Base-by-base conservation (phyloP, 257 asterid species). In the Thymus mandschuricus region DNA sequence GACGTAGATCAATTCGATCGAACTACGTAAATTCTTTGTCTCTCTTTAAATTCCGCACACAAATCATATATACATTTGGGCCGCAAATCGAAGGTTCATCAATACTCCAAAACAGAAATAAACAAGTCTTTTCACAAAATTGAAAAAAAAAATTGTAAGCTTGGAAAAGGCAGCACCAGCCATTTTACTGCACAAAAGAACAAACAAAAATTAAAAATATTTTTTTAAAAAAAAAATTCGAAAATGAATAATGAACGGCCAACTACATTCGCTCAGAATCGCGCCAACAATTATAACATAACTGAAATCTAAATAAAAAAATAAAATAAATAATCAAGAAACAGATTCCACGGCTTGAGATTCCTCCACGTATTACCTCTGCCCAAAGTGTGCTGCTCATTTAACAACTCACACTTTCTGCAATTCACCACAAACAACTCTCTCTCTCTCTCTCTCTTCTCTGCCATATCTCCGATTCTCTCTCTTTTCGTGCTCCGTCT, bases 341-440 rank as follows among this genome's bases (percentile, higher is more conserved):
- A 9, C 5, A 5, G 6, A 77, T 68, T 62, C 74, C 35, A 10
- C 76, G 10, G 91, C 79, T 79, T 73, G 72, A 38, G 31, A 50
- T 68, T 78, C 69, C 51, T 77, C 93, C 94, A 87, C 97, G 92
- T 85, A 68, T 78, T 44, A 45, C 28, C 62, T 33, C 64, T 54
- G 50, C 81, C 11, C 64, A 1, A 15, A 10, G 21, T 68, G 29
- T 34, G 62, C 61, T 27, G 41, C 60, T 56, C 58, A 66, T 65
- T 48, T 60, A 75, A 52, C 38, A 62, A 10, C 46, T 27, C 72
- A 66, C 72, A 56, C 75, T 58, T 28, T 60, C 65, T 6, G 30
- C 80, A 34, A 30, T 46, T 35, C 54, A 46, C 30, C 12, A 41
- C 8, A 11, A 57, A 48, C 48, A 66, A 57, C 84, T 43, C 71